Base-by-base conservation (phyloP, 805 yeast species). In the Huiozyma sinensis region DNA sequence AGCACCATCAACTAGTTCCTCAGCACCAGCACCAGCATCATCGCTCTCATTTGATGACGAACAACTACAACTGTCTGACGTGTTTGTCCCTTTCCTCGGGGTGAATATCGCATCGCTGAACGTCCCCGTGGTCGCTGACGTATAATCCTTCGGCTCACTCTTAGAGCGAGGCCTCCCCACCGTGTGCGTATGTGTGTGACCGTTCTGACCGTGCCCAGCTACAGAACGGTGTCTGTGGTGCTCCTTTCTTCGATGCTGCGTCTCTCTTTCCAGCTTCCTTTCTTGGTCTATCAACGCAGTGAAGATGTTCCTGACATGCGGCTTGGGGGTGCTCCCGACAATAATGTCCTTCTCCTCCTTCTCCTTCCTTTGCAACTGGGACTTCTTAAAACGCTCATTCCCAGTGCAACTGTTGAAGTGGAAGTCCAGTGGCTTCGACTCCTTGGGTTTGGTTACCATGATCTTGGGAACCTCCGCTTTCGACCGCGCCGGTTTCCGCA, bases 51-150 rank as follows among this genome's bases (percentile, higher is more conserved):
- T 31, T 17, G 32, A 24, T 13, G 36, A 31, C 17, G 32, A 27
- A 33, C 31, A 40, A 34, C 37, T 34, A 17, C 39, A 24, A 13
- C 8, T 39, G 30, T 37, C 35, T 12, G 11, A 13, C 28, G 17
- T 37, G 24, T 41, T 31, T 10, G 28, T 9, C 12, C 6, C 7
- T 32, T 24, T 5, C 6, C 17, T 33, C 13, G 38, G 41, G 7
- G 49, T 46, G 38, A 58, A 57, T 50, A 60, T 50, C 33, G 54
- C 50, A 11, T 55, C 57, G 32, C 59, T 52, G 39, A 57, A 60
- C 45, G 52, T 53, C 4, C 63, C 64, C 11, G 58, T 49, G 1
- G 53, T 31, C 1, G 63, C 57, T n/a, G 60, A 51, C 1, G 61
- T 56, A 36, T 47, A 53, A 46, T 57, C 62, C 5, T 45, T 40